Conservation (phyloP, 176 grass and related monocot genomes). For the Zoysia japonica region DNA sequence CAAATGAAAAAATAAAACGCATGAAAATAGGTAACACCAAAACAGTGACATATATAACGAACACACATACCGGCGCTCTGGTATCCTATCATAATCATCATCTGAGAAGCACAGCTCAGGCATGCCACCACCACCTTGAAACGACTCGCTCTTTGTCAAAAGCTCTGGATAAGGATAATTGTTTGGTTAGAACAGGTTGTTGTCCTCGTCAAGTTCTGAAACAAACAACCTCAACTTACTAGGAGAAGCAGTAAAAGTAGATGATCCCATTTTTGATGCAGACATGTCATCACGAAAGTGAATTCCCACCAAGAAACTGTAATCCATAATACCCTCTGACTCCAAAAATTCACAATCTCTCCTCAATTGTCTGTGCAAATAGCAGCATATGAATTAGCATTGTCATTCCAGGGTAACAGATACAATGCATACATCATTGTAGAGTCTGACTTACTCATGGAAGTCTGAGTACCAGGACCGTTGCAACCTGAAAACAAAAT, state of each 20-base stretch:
- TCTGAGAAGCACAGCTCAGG: conserved; percentile 62
- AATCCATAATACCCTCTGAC: conserved; percentile 90
- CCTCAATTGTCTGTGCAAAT: conserved; percentile 65
- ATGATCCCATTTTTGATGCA: conserved; percentile 55
- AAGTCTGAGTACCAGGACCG: conserved; percentile 72
- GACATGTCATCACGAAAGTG: conserved; percentile 80
- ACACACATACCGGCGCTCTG: conserved; percentile 64
- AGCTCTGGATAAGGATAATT: conserved; percentile 48
- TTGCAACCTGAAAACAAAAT: conserved; percentile 86
- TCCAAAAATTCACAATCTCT: conserved; percentile 89
- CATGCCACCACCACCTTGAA: conserved; percentile 59
- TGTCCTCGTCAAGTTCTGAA: conserved; percentile 8
- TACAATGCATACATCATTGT: conserved; percentile 7
- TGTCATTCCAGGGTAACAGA: conserved; percentile 2
- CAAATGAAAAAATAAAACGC: neutral
- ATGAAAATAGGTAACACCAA: conserved; percentile 4
- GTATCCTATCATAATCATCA: conserved; percentile 61
- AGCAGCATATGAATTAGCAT: conserved; percentile 17
- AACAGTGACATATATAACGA: neutral
- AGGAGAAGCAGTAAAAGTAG: conserved; percentile 64
- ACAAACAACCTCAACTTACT: conserved; percentile 54
- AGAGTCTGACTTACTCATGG: conserved; percentile 67
- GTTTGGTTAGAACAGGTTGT: conserved; percentile 35
- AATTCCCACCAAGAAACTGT: conserved; percentile 90
- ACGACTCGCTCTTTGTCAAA: conserved; percentile 59